Evolutionary conservation across 805 yeast species (phyloP).

Genomic region (Ogataea nonfermentans): DNA sequence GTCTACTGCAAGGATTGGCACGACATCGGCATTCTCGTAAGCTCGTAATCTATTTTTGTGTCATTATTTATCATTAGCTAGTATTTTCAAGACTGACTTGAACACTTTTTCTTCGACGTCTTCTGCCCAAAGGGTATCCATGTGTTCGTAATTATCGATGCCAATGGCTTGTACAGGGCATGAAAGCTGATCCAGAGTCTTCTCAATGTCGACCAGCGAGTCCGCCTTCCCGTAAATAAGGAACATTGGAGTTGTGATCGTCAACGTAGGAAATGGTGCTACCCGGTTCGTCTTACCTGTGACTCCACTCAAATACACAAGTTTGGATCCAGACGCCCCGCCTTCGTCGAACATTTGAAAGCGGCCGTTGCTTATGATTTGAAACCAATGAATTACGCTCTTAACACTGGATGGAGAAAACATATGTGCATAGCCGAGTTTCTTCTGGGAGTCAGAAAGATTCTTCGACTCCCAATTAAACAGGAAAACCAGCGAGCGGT

Average conservation of each 20-base stretch:
- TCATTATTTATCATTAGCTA: neutral
- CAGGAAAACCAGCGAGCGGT: constrained; percentile 42
- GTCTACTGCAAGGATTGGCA: constrained; percentile 59
- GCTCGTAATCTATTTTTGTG: neutral
- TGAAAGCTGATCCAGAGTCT: constrained; percentile 71
- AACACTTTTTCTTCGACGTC: constrained; percentile 52
- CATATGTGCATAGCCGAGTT: constrained; percentile 49
- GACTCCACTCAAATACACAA: constrained; percentile 29
- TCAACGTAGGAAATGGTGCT: constrained; percentile 59
- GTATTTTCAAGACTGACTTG: constrained; percentile 9
- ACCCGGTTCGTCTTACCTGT: constrained; percentile 42
- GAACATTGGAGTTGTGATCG: constrained; percentile 71
- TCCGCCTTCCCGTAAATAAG: constrained; percentile 79
- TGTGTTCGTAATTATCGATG: constrained; percentile 75
- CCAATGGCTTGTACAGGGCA: constrained; percentile 38
- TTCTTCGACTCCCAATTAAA: constrained; percentile 50
- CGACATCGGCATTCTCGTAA: constrained; percentile 34
- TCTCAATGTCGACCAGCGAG: constrained; percentile 81
- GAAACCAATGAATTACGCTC: constrained; percentile 49
- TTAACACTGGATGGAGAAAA: constrained; percentile 57
- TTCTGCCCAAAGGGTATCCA: constrained; percentile 87
- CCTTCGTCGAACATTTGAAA: constrained; percentile 56
- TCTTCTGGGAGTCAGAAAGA: constrained; percentile 43
- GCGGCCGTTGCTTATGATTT: constrained; percentile 43
- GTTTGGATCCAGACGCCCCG: constrained; percentile 32